Conservation (phyloP, 2,329 filamentous ascomycete genomes). For the Penicillium sp. region DNA sequence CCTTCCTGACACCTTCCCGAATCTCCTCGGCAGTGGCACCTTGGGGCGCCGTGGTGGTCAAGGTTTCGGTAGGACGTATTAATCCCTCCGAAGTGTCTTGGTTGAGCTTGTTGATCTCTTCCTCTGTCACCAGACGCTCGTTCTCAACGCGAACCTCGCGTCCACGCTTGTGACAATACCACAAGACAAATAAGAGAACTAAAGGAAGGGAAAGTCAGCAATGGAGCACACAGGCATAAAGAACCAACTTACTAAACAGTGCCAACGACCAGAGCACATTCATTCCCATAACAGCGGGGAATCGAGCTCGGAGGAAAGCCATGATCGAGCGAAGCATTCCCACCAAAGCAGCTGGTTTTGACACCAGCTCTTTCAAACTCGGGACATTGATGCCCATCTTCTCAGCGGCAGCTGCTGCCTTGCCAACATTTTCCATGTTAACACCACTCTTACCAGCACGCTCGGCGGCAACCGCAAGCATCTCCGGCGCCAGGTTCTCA, state of each 20-base stretch:
- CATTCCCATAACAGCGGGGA: constrained; percentile 87
- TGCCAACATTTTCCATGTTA: constrained; percentile 53
- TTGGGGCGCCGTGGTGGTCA: constrained; percentile 43
- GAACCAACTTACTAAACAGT: constrained; percentile 69
- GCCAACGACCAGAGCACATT: constrained; percentile 90
- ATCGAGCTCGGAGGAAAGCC: constrained; percentile 80
- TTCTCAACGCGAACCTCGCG: constrained; percentile 77
- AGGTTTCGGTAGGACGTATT: constrained; percentile 38
- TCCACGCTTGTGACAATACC: constrained; percentile 97
- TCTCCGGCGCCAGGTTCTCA: constrained; percentile 72
- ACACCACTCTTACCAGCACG: constrained; percentile 62
- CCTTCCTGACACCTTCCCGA: constrained; percentile 42
- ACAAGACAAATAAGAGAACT: constrained; percentile 91
- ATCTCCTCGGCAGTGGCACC: constrained; percentile 44
- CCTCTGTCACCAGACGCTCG: constrained; percentile 51
- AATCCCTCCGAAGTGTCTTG: constrained; percentile 32
- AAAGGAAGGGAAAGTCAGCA: background rate
- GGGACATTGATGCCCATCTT: constrained; percentile 68
- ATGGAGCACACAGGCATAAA: background rate
- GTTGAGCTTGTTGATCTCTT: constrained; percentile 45
- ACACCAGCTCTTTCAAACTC: constrained; percentile 75
- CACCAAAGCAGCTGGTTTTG: constrained; percentile 82
- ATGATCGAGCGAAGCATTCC: constrained; percentile 88
- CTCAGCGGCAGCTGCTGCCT: constrained; percentile 60
- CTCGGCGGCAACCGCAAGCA: constrained; percentile 77